Evolutionary conservation across 2,329 filamentous ascomycete genomes (phyloP).

Genomic region (Ophiostoma sp.): DNA sequence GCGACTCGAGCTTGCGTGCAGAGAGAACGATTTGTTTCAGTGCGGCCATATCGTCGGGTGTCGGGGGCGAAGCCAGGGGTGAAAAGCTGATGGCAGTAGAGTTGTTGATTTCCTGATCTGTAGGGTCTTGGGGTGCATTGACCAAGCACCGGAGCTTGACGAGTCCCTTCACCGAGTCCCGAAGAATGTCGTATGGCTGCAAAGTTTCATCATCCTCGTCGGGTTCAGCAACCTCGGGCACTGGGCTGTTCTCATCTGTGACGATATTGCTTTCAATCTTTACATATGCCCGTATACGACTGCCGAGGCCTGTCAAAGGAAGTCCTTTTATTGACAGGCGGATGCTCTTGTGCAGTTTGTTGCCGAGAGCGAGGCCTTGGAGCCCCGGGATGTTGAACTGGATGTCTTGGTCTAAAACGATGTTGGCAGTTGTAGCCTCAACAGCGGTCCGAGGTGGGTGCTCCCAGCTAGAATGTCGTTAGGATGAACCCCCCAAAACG

Average conservation of each 20-base stretch:
- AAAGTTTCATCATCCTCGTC: background rate
- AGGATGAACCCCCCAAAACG: background rate
- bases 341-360: slow-evolving; percentile 12
- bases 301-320: slow-evolving; percentile 17
- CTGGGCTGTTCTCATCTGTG: background rate
- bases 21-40: slow-evolving; percentile 11
- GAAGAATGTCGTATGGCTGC: background rate
- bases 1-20: slow-evolving; percentile 5
- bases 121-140: background rate
- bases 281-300: slow-evolving; percentile 13
- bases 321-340: slow-evolving; percentile 8
- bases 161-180: slow-evolving; percentile 14
- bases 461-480: slow-evolving; percentile 12
- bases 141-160: slow-evolving; percentile 1
- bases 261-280: background rate
- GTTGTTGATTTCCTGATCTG: background rate
- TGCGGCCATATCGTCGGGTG: slow-evolving; percentile 15
- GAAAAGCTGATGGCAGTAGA: background rate
- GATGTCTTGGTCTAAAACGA: background rate
- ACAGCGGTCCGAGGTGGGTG: background rate
- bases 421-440: background rate
- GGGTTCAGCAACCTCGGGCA: background rate
- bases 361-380: slow-evolving; percentile 21
- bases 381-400: slow-evolving; percentile 17
- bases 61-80: background rate